These are phyloP conservation scores for Tausonia pullulans DNA, from an alignment of 1,284 basidiomycete species.

Conservation along the genomic window DNA sequence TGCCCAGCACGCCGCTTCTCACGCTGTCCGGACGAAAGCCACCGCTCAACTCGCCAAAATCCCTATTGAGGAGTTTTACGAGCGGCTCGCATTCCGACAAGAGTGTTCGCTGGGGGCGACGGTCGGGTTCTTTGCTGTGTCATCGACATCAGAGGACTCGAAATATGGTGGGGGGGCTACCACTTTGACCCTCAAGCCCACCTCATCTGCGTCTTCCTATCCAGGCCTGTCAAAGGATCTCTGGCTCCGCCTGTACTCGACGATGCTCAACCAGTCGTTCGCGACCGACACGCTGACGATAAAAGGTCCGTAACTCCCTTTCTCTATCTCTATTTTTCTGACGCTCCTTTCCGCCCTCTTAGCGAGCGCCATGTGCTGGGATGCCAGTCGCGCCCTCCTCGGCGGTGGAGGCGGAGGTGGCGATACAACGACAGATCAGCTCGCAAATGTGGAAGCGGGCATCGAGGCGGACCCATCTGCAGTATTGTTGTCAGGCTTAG, in stretches of 20 bases:
- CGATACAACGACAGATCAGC: too few relatives aligned
- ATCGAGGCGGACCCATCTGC: not conserved
- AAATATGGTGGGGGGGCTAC: not conserved
- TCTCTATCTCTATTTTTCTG: constrained; percentile 55
- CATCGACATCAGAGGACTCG: constrained; percentile 18
- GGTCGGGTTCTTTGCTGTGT: constrained; percentile 75
- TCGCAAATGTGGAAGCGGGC: constrained; percentile 18
- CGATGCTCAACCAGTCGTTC: constrained; percentile 15
- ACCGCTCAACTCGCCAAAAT: constrained; percentile 34
- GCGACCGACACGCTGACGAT: not conserved
- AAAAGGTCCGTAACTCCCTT: constrained; percentile 41
- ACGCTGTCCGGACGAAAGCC: constrained; percentile 22
- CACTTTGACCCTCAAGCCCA: not conserved
- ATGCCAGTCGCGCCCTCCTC: constrained; percentile 19
- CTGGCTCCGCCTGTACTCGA: constrained; percentile 5
- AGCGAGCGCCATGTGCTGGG: constrained; percentile 28
- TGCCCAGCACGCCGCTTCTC: not conserved
- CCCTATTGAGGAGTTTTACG: constrained; percentile 71
- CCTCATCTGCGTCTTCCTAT: not conserved
- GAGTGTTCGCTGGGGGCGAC: constrained; percentile 76
- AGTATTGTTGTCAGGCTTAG: not conserved
- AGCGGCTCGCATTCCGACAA: constrained; percentile 85
- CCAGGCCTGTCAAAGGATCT: constrained; percentile 1
- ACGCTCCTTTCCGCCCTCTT: constrained; percentile 27
- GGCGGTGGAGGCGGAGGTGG: constrained; percentile 16